Evolutionary conservation across 2,329 filamentous ascomycete species (phyloP).

Genomic region (Exophiala calicioides): DNA sequence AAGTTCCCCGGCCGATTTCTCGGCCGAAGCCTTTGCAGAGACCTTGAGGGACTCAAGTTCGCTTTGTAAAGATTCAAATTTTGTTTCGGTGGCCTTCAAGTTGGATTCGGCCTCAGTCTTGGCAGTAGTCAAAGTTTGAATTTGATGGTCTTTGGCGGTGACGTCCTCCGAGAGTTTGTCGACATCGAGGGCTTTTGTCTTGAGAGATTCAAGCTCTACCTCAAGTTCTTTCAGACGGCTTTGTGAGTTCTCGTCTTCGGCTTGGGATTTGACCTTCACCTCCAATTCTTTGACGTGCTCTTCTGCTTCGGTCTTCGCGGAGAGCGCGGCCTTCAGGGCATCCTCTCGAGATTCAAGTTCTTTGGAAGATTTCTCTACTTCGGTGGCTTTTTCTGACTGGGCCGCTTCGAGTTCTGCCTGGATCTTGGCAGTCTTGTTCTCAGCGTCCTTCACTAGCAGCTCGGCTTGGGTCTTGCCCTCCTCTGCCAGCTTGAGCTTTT

Average conservation of each 20-base stretch:
- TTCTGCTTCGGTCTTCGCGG: constrained; percentile 11
- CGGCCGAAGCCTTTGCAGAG: constrained; percentile 2
- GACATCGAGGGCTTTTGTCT: constrained; percentile 8
- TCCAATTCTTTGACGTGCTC: constrained; percentile 13
- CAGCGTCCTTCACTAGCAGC: constrained; percentile 2
- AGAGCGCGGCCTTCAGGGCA: constrained; percentile 12
- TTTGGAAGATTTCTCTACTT: constrained; percentile 8
- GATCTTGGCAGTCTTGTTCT: constrained; percentile 5
- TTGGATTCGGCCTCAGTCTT: constrained; percentile 13
- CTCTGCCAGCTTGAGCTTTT: constrained; percentile 12
- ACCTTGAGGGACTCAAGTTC: constrained; percentile 14
- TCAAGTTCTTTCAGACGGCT: constrained; percentile 14
- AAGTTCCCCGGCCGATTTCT: constrained; percentile 9
- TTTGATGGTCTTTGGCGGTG: constrained; percentile 12
- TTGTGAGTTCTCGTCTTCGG: constrained; percentile 8
- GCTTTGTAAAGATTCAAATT: constrained; percentile 7
- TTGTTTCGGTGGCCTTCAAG: constrained; percentile 7
- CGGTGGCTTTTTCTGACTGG: constrained; percentile 1
- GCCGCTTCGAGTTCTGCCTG: constrained; percentile 11
- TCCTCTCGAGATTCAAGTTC: constrained; percentile 13
- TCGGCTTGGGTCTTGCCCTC: constrained; percentile 11
- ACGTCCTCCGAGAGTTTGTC: constrained; percentile 12
- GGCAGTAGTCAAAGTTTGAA: constrained; percentile 13
- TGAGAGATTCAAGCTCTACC: constrained; percentile 14
- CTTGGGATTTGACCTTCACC: constrained; percentile 13